Percentiles rank a stretch among this genome's conserved stretches.
Conservation (phyloP, 495 filamentous ascomycete genomes). For the Neurospora sp. region DNA sequence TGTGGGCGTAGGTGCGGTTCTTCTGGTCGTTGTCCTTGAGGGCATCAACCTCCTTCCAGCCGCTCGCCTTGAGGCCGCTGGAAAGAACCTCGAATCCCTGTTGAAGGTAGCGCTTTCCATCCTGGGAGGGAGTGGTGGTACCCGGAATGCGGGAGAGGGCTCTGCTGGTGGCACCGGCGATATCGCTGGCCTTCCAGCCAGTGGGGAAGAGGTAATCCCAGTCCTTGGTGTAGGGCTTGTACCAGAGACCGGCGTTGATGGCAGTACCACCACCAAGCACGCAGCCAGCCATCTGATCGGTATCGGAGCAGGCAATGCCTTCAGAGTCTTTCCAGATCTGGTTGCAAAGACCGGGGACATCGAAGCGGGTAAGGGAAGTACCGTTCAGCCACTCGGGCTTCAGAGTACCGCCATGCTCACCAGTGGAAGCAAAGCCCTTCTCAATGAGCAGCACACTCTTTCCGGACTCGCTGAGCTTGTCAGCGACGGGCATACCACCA, state of each 20-base stretch:
- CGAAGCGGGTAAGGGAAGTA: conserved; percentile 61
- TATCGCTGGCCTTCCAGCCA: conserved; percentile 60
- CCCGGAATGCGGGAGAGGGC: conserved; percentile 64
- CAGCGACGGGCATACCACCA: conserved; percentile 55
- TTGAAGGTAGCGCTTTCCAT: conserved; percentile 60
- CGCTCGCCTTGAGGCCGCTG: conserved; percentile 41
- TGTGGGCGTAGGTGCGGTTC: conserved; percentile 54
- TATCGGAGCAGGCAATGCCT: conserved; percentile 58
- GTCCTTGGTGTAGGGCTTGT: conserved; percentile 41
- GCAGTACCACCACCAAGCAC: conserved; percentile 71
- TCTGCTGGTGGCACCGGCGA: conserved; percentile 44
- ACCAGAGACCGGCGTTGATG: conserved; percentile 56
- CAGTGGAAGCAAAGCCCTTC: conserved; percentile 51
- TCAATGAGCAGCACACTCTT: conserved; percentile 58
- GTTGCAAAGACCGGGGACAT: conserved; percentile 70
- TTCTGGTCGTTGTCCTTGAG: conserved; percentile 53
- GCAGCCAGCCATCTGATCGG: conserved; percentile 65
- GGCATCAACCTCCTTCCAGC: conserved; percentile 54
- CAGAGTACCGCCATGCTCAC: conserved; percentile 45
- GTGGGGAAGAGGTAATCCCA: conserved; percentile 66
- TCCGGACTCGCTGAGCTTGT: conserved; percentile 52
- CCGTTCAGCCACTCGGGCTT: conserved; percentile 55
- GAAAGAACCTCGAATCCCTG: conserved; percentile 52
- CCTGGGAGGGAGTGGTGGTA: conserved; percentile 54
- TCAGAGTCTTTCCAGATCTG: conserved; percentile 54